Base-by-base conservation (phyloP, 176 grass and related monocot genomes). In the Musa itinerans region DNA sequence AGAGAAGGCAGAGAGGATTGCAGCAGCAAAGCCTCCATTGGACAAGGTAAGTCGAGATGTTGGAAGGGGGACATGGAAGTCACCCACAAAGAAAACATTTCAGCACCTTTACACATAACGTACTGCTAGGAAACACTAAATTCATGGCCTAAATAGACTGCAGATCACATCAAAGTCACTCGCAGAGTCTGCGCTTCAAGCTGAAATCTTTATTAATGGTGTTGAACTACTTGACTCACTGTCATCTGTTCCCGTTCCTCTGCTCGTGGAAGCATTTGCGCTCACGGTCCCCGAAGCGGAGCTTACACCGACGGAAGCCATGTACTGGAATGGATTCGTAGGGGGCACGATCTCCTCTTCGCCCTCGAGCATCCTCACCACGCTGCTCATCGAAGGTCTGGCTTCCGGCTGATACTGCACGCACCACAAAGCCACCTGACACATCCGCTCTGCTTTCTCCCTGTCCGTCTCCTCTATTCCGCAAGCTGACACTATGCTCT, bases 351-450 rank as follows among this genome's bases (percentile, higher is more conserved):
- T 91, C 48, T 82, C 73, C 9, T 81, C 82, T 25, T 93, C 85
- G 2, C 90, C 90, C 59, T 93, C 87, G 1, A 93, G 77, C 90
- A 89, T 89, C 79, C 84, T 75, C 10, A 87, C 90, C 22, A 87
- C 87, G 19, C 22, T 82, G 25, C 51, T 76, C 90, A 89, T 89
- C 17, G 87, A 53, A 1, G 84, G 84, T 74, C 87, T 81, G 10
- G 74, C 76, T 53, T 85, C 84, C 7, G 64, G 73, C 73, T 87
- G 73, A 69, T 87, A 85, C 69, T 85, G 82, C 11, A 89, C 68
- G 74, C 87, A 93, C 87, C 90, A 89, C 34, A 89, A 26, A 6
- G 87, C 87, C 67, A 89, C 87, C 85, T 87, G 87, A 66, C 90
- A 87, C 58, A 83, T 76, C 76, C 80, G 81, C 78, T 81, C 83